Percentiles rank a stretch among this genome's conserved stretches.
Evolutionary conservation across 2,329 filamentous ascomycete genomes (phyloP).

Genomic region (Venturia oleaginea): DNA sequence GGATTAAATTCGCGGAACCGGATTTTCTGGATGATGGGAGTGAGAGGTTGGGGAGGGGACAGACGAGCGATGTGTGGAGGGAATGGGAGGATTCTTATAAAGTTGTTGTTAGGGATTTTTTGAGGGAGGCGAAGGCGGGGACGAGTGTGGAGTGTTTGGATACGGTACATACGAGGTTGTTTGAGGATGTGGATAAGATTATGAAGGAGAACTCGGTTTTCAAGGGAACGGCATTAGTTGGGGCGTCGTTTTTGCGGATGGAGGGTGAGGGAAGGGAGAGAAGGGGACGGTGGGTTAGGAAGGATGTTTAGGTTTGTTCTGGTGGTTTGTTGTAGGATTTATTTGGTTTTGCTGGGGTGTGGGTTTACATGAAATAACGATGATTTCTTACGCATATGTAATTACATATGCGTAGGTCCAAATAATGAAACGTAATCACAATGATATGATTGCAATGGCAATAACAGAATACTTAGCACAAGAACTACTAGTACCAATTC

Average conservation of each 20-base stretch:
- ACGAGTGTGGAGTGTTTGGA: neutral
- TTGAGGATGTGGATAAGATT: neutral
- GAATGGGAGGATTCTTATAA: slow-evolving; percentile 18
- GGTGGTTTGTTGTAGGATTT: too few species aligned
- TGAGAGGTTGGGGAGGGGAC: slow-evolving; percentile 31
- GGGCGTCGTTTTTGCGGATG: neutral
- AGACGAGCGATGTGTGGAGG: slow-evolving; percentile 32
- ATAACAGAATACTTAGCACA: too few species aligned
- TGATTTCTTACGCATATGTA: too few species aligned
- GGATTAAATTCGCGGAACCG: slow-evolving; percentile 32
- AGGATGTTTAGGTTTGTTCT: too few species aligned
- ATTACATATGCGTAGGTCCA: too few species aligned
- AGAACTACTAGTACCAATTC: too few species aligned
- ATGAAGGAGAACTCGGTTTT: neutral
- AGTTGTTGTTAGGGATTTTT: neutral
- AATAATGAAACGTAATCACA: too few species aligned
- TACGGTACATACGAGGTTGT: neutral
- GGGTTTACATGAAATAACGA: too few species aligned
- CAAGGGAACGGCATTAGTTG: neutral
- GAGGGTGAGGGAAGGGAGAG: neutral
- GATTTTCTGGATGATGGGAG: slow-evolving; percentile 29
- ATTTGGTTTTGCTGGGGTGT: too few species aligned
- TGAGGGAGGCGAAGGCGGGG: neutral
- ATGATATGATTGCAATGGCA: too few species aligned
- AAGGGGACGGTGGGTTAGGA: neutral